A percentile compares a stretch with the other conserved stretches of the same genome.
Conservation (phyloP, 257 asterid species). For the Solanum chmielewskii region DNA sequence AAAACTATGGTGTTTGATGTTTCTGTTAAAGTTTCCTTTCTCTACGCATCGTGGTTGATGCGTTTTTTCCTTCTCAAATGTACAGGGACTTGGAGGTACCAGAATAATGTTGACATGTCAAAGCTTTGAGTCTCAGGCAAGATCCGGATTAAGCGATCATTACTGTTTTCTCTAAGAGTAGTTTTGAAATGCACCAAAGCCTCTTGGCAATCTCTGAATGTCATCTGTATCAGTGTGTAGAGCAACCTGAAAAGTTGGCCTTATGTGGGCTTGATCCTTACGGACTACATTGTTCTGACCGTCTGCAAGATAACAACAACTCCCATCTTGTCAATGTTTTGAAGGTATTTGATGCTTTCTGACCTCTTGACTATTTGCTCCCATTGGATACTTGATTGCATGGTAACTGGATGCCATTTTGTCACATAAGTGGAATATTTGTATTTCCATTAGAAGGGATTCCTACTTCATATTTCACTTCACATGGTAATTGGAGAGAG, state of each 20-base stretch:
- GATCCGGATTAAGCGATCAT: not conserved
- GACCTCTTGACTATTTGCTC: not conserved
- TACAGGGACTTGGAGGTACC: constrained; percentile 69
- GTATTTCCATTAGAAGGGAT: not conserved
- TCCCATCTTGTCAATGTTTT: constrained; percentile 67
- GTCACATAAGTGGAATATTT: not conserved
- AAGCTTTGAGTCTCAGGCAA: constrained; percentile 61
- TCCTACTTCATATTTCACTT: not conserved
- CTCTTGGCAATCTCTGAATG: not conserved
- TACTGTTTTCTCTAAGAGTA: not conserved
- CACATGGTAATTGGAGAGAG: not conserved
- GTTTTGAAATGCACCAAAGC: not conserved
- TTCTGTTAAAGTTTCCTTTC: not conserved
- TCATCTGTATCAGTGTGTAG: constrained; percentile 37
- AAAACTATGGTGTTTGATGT: not conserved
- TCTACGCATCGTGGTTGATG: not conserved
- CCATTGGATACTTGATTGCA: not conserved
- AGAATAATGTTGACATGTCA: constrained; percentile 68
- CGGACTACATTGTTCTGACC: constrained; percentile 56
- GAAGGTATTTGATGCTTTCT: constrained; percentile 34
- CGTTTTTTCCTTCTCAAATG: not conserved
- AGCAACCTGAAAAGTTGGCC: constrained; percentile 74
- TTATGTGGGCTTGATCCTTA: constrained; percentile 79
- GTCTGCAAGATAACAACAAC: constrained; percentile 59
- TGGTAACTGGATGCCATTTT: not conserved